Evolutionary conservation across 441 rosid genomes (phyloP), one percentile per base, ranked within the genome.

Genomic region (Flueggea neowawraea): DNA sequence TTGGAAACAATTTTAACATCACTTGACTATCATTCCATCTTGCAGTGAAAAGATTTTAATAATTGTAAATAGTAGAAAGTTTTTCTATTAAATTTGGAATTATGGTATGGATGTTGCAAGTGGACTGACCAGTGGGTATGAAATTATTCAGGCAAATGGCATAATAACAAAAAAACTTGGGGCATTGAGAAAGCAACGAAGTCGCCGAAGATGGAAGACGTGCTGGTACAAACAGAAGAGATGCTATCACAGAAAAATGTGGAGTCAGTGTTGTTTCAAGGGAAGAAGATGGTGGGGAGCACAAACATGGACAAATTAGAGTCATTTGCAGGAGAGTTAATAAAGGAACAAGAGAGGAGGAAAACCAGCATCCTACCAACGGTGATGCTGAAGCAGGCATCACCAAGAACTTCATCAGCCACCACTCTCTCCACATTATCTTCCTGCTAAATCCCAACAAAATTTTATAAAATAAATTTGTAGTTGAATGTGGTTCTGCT

Each of bases 351-450:
- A 45, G 86, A 79, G 54, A 79, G 79, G 70, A 78, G 92, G 55
- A 84, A 74, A 45, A 80, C 74, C 16, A 74, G 74, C 73, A 71
- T 82, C 32, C 43, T 84, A 15, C 86, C 89, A 2, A 67, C 81
- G 0, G 89, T 86, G 31, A 69, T 73, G 3, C 54, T 84, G 69
- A 86, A 82, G 78, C 92, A 79, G 14, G 6, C 63, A 17, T 59
- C 89, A 0, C 88, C 92, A 13, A 80, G 89, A 64, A 82, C 89
- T 6, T 86, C 92, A 1, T 86, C 89, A 0, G 79, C 92, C 32
- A 86, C 92, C 4, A 67, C 84, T 48, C 55, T 80, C 6, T 86
- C 92, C 1, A 61, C 80, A 9, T 64, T 63, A 0, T 84, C 89
- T 15, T 74, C 86, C 6, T 55, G 47, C 64, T 70, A 47, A 64